These are phyloP conservation scores for Pichia eremophila DNA, from an alignment of 805 yeast species.

Conservation along the genomic window DNA sequence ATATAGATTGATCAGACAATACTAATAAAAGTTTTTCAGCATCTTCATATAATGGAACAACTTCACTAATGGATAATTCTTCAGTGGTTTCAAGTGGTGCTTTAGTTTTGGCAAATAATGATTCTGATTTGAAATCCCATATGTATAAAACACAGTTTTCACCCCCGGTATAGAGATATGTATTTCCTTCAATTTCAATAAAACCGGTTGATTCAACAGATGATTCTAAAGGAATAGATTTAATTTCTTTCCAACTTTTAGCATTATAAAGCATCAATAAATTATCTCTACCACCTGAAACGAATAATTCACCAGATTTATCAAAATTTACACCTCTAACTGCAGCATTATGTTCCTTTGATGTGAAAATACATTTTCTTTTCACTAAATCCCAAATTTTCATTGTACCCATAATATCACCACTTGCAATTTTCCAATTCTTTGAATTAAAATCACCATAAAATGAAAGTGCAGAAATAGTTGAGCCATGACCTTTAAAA, in stretches of 20 bases:
- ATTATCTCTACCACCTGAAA: conserved; percentile 88
- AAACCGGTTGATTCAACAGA: conserved; percentile 68
- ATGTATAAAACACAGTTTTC: conserved; percentile 58
- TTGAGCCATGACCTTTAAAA: conserved; percentile 87
- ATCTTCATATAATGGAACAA: conserved; percentile 24
- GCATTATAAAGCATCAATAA: conserved; percentile 53
- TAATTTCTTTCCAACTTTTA: conserved; percentile 42
- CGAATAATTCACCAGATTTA: conserved; percentile 41
- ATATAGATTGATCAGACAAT: conserved; percentile 76
- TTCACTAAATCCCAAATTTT: conserved; percentile 61
- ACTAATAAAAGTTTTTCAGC: conserved; percentile 40
- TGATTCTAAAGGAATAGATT: conserved; percentile 65
- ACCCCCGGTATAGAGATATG: conserved; percentile 65
- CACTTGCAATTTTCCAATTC: conserved; percentile 72
- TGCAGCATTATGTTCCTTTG: conserved; percentile 71
- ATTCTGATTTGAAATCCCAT: conserved; percentile 48
- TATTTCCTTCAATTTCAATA: conserved; percentile 25
- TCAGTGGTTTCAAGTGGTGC: conserved; percentile 53
- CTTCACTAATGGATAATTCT: conserved; percentile 63
- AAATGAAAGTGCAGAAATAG: conserved; percentile 66
- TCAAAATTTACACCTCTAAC: conserved; percentile 75
- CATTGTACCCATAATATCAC: conserved; percentile 49
- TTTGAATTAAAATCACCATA: conserved; percentile 61
- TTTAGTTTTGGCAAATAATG: conserved; percentile 34
- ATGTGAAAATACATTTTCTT: conserved; percentile 54